Evolutionary conservation across 169 alveolate genomes (phyloP).

Genomic region (Haemoproteus tartakovskyi): DNA sequence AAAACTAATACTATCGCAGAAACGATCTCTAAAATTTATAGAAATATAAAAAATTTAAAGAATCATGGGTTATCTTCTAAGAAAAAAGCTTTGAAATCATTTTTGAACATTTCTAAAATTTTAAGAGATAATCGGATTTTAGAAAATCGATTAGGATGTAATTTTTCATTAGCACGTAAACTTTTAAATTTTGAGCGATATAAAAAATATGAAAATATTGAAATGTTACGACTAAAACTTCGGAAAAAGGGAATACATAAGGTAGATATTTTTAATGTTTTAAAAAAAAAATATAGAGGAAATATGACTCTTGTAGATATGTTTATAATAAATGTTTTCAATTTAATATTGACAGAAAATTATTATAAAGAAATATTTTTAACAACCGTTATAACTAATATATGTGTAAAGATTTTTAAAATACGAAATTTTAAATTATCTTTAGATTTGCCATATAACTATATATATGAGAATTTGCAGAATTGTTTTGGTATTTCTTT

Average conservation of each 20-base stretch:
- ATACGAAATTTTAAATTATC: neutral
- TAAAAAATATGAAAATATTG: conserved; percentile 2
- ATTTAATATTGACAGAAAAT: conserved; percentile 15
- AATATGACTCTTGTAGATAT: conserved; percentile 26
- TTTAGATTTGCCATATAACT: conserved; percentile 4
- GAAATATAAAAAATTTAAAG: too few species aligned
- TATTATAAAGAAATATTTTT: neutral
- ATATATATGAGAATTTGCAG: conserved; percentile 17
- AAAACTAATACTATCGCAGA: neutral
- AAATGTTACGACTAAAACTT: neutral
- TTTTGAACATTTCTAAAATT: neutral
- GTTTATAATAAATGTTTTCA: conserved; percentile 26
- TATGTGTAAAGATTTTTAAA: neutral
- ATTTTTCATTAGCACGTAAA: neutral
- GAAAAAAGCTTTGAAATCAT: conserved; percentile 6
- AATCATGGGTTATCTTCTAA: too few species aligned
- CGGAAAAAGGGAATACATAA: neutral
- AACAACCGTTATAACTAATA: neutral
- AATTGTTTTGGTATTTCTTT: conserved; percentile 19
- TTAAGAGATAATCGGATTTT: neutral
- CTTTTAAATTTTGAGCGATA: conserved; percentile 7
- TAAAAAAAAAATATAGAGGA: conserved; percentile 19
- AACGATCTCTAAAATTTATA: too few species aligned
- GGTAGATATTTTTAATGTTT: neutral
- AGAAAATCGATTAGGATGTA: neutral